A percentile compares a stretch with the other conserved stretches of the same genome.
Evolutionary conservation across 2,329 filamentous ascomycete genomes (phyloP).

Genomic region (Pseudopithomyces maydicus): DNA sequence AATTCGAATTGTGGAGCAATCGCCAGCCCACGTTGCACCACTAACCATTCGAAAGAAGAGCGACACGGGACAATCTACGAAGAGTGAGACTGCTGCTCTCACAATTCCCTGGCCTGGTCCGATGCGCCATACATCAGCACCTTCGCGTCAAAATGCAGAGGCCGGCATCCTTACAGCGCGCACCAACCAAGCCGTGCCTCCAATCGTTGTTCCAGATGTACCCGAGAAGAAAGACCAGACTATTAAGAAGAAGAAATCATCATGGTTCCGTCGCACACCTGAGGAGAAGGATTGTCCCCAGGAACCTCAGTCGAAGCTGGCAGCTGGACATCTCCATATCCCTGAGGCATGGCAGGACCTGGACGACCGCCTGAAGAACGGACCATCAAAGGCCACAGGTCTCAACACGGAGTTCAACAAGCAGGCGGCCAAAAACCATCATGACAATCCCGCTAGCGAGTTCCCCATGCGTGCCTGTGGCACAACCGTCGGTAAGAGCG

Average conservation of each 20-base stretch:
- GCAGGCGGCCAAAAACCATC: constrained; percentile 27
- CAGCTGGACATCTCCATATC: constrained; percentile 32
- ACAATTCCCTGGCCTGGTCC: constrained; percentile 23
- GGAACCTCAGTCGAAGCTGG: constrained; percentile 35
- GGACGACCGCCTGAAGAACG: constrained; percentile 40
- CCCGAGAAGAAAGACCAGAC: constrained; percentile 30
- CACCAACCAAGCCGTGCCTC: constrained; percentile 8
- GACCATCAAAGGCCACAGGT: constrained; percentile 6
- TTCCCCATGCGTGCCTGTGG: constrained; percentile 49
- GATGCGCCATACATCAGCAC: constrained; percentile 15
- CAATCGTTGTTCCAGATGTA: constrained; percentile 8
- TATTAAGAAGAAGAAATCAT: constrained; percentile 51
- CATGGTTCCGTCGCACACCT: constrained; percentile 50
- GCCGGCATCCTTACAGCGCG: constrained; percentile 25
- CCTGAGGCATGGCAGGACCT: constrained; percentile 43
- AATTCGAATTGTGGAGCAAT: constrained; percentile 62
- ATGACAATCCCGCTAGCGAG: constrained; percentile 45
- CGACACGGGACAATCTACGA: constrained; percentile 37
- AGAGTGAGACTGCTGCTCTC: constrained; percentile 15
- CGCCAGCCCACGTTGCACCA: constrained; percentile 57
- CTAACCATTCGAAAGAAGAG: constrained; percentile 61
- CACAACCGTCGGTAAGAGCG: constrained; percentile 41
- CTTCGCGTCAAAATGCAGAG: constrained; percentile 26
- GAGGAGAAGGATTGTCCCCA: constrained; percentile 41
- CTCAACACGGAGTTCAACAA: constrained; percentile 14